Conservation (phyloP, 2,329 filamentous ascomycete species). For the Fulvia fulva region DNA sequence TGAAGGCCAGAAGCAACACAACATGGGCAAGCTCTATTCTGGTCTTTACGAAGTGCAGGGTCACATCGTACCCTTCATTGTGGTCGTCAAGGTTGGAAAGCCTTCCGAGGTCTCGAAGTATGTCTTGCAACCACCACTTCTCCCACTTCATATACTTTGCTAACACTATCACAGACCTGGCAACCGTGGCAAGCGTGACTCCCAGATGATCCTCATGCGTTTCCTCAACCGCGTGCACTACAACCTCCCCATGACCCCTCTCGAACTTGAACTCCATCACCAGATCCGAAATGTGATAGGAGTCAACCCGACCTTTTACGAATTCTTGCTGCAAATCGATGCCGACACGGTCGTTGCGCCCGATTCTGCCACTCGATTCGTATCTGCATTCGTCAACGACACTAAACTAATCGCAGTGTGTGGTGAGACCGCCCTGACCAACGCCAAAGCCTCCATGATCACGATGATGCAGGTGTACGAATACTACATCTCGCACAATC, state of each 20-base stretch:
- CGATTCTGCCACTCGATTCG: conserved; percentile 88
- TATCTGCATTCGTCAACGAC: conserved; percentile 85
- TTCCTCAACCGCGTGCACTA: conserved; percentile 99
- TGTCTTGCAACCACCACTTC: conserved; percentile 13
- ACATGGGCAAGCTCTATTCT: conserved; percentile 98
- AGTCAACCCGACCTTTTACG: conserved; percentile 97
- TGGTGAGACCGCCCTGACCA: conserved; percentile 89
- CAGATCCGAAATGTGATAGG: conserved; percentile 98
- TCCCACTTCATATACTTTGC: background rate
- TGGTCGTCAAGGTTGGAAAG: conserved; percentile 92
- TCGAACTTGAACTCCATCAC: conserved; percentile 97
- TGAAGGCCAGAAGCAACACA: conserved; percentile 95
- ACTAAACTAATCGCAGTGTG: conserved; percentile 91
- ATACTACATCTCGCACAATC: conserved; percentile 98
- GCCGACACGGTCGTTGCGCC: conserved; percentile 90
- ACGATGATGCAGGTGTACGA: conserved; percentile 99
- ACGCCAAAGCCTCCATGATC: conserved; percentile 86
- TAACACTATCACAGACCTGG: conserved; percentile 55
- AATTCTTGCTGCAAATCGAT: conserved; percentile 94
- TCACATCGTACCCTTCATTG: conserved; percentile 95
- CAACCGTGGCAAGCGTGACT: conserved; percentile 98
- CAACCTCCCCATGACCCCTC: conserved; percentile 89
- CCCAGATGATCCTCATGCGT: conserved; percentile 96
- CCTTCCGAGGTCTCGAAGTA: conserved; percentile 63
- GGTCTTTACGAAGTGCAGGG: conserved; percentile 96